Evolutionary conservation across 176 grass and related monocot genomes (phyloP).

Genomic region (Tillandsia leiboldiana): DNA sequence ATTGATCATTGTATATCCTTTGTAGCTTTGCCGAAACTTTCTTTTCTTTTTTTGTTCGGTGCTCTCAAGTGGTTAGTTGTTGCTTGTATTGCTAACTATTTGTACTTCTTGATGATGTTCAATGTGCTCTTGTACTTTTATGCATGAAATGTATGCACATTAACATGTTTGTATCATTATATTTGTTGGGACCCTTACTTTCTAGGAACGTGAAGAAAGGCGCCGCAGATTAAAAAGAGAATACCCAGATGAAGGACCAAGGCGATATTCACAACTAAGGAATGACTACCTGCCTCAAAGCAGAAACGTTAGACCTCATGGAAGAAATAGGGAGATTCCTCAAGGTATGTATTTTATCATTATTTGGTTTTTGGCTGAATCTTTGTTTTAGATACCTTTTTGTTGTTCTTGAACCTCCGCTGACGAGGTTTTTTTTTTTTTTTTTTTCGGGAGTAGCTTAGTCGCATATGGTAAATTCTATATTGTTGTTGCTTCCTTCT

Average conservation of each 20-base stretch:
- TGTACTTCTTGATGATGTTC: too few species aligned
- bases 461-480: background rate
- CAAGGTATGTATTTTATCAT: conserved; percentile 39
- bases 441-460: too few species aligned
- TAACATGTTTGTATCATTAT: background rate
- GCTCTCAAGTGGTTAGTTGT: too few species aligned
- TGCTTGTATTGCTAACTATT: too few species aligned
- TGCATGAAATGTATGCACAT: too few species aligned
- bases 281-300: conserved; percentile 56
- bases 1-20: too few species aligned
- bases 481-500: background rate
- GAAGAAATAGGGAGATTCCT: conserved; percentile 63
- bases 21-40: too few species aligned
- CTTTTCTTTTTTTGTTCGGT: too few species aligned
- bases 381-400: background rate
- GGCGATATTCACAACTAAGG: conserved; percentile 38
- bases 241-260: conserved; percentile 48
- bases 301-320: conserved; percentile 28
- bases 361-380: background rate
- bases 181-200: background rate
- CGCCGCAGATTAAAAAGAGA: conserved; percentile 53
- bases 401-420: background rate
- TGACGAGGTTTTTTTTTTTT: too few species aligned
- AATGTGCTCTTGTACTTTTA: too few species aligned
- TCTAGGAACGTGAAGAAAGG: conserved; percentile 90